Base-by-base conservation (phyloP, 2,329 filamentous ascomycete genomes). In the Fusarium tjaetaba region DNA sequence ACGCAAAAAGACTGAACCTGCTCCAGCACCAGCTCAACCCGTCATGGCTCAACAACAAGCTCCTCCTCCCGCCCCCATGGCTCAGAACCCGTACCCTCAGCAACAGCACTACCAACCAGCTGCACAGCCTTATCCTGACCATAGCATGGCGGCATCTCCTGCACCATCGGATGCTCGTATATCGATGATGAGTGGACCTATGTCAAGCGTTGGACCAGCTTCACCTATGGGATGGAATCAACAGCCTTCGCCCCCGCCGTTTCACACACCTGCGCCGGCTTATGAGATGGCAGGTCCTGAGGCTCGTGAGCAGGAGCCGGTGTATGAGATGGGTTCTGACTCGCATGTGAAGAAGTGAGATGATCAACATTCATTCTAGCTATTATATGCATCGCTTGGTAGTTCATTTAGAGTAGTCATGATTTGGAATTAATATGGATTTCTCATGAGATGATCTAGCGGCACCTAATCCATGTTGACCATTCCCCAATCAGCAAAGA, bases 211-310 rank as follows among this genome's bases (percentile, higher is more conserved):
- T 2, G 59, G 39, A 10, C 34, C 53, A 28, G 4, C 26, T 11
- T 61, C 60, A 8, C 53, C 53, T 0, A 6, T 2, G 53, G 53
- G 32, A 11, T 63, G 53, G 60, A 13, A 28, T n/a, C 60, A 63
- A 18, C 24, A 60, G 7, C 41, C 53, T 11, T 39, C 60, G 7
- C 60, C 60, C 7, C 24, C 60, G 2, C 53, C 53, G 1, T n/a
- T 60, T 11, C 32, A 20, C 3, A 46, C 53, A 10, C 60, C 53
- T 11, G 60, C 60, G 5, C 60, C 60, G 3, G 60, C 60, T 1
- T 63, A 63, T 18, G 60, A 63, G 20, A 46, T 63, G 26, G 39
- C 60, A n/a, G 53, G 60, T 2, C 41, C 53, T 22, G 53, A 63
- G 15, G 60, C 53, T 2, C 53, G 53, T 6, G 60, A 63, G 2